Evolutionary conservation across 106 monocot species (phyloP).

Genomic region (Phalaenopsis aphrodite): DNA sequence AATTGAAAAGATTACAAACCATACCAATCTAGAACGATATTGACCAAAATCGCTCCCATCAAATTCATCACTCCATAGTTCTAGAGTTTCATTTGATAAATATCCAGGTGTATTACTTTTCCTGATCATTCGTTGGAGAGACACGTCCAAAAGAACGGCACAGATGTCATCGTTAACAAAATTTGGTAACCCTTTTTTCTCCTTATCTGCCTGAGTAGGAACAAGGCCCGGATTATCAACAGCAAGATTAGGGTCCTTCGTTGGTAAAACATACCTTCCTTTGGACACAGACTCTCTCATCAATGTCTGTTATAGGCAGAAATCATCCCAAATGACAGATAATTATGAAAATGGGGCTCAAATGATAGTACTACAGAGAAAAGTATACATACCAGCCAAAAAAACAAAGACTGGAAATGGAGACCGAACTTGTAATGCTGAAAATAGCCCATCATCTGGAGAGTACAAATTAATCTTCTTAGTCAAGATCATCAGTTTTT

Average conservation of each 20-base stretch:
- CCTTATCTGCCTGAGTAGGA: constrained; percentile 30
- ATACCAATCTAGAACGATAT: constrained; percentile 91
- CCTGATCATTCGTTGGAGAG: constrained; percentile 86
- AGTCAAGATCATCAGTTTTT: neutral
- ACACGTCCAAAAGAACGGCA: constrained; percentile 65
- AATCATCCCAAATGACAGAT: neutral
- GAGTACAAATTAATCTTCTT: constrained; percentile 12
- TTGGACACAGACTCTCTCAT: constrained; percentile 60
- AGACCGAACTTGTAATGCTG: constrained; percentile 81
- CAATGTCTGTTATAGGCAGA: constrained; percentile 32
- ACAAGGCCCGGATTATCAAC: constrained; percentile 13
- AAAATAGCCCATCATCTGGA: constrained; percentile 90
- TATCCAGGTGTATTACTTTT: constrained; percentile 27
- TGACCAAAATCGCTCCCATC: constrained; percentile 80
- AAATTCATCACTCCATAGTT: constrained; percentile 90
- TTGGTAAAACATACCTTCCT: constrained; percentile 31
- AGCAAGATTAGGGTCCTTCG: constrained; percentile 22
- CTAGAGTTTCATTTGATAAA: constrained; percentile 27
- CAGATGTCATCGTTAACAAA: constrained; percentile 65
- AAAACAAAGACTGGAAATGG: constrained; percentile 80
- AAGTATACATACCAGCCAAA: constrained; percentile 77
- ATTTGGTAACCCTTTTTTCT: constrained; percentile 41
- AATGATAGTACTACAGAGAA: neutral
- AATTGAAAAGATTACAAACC: neutral
- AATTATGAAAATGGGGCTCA: neutral